Conservation (phyloP, 2,329 filamentous ascomycete genomes). For the Hymenotorrendiella dingleyae region DNA sequence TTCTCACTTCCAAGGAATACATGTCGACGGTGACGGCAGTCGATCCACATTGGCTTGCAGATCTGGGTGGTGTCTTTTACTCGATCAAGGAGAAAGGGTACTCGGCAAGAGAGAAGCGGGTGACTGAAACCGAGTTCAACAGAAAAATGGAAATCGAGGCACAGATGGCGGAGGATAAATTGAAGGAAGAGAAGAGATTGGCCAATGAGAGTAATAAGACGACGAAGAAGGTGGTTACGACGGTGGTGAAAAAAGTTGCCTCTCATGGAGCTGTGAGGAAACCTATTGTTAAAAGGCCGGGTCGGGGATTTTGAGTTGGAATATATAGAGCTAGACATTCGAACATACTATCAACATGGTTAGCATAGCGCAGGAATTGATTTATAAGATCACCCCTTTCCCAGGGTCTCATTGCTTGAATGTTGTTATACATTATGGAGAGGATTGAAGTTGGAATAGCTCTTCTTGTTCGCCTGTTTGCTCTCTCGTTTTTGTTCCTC, state of each 20-base stretch:
- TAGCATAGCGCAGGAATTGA: too few species aligned
- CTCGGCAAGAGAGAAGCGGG: constrained; percentile 74
- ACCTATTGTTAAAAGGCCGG: constrained; percentile 50
- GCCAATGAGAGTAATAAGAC: constrained; percentile 43
- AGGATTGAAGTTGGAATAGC: too few species aligned
- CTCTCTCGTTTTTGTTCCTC: too few species aligned
- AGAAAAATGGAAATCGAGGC: constrained; percentile 87
- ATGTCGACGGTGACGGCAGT: constrained; percentile 96
- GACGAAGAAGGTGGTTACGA: constrained; percentile 36
- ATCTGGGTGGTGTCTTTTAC: constrained; percentile 95
- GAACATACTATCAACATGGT: too few species aligned
- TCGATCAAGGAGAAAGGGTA: constrained; percentile 97
- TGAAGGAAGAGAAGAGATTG: constrained; percentile 53
- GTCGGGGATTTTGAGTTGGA: constrained; percentile 42
- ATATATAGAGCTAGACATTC: too few species aligned
- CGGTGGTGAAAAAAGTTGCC: constrained; percentile 49
- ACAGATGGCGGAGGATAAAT: constrained; percentile 84
- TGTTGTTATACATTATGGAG: too few species aligned
- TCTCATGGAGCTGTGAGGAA: constrained; percentile 58
- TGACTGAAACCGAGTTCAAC: constrained; percentile 90
- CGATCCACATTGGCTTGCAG: constrained; percentile 94
- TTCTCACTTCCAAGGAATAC: constrained; percentile 94
- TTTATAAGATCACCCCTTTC: too few species aligned
- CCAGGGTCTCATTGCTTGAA: too few species aligned
- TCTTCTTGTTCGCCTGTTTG: too few species aligned